Base-by-base conservation (phyloP, 2,329 filamentous ascomycete species). In the Botryotinia globosa region DNA sequence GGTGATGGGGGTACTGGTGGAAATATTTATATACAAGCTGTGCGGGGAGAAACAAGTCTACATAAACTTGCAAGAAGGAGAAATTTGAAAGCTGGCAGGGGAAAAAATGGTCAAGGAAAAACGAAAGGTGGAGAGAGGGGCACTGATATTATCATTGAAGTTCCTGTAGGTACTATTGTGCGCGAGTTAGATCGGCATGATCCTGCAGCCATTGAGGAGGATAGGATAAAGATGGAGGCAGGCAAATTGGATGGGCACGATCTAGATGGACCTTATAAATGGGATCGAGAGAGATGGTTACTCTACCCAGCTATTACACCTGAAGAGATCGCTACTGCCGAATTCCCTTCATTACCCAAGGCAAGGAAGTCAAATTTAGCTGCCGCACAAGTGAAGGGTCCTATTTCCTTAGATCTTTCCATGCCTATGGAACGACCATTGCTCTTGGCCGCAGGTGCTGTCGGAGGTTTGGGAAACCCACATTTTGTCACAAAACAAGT, bases 1-100 rank as follows among this genome's bases (percentile, higher is more conserved):
- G 96, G 96, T 74, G 94, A 99, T 80, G 96, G 96, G 59, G 96
- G 96, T 7, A 92, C 90, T 72, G 96, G 96, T 74, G 96, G 96
- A 56, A 97, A 92, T 78, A 86, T 99, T 76, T 98, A 97, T 81
- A 97, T 99, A 73, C 95, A 98, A 83, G 94, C 96, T 12, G 90
- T 97, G 1, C 90, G 92, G 71, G 94, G 94, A 73, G 92, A 98
- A 82, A 98, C 94, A 0, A 97, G 94, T 70, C 84, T 99, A 74
- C 94, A 98, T 83, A 98, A 98, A 83, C 86, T 99, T 16, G 91
- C 93, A 1, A 87, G 95, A 58, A 86, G 91, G 77, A 90, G 93
- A 2, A 88, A 94, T 72, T 82, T 95, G 68, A 91, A 92, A 73
- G 93, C 92, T 0, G 91, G 90, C 1, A 85, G 90, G 76, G 93